Evolutionary conservation across 73 alveolate genomes (phyloP), one percentile per base, ranked within the genome.

Genomic region (Diophrys sp.): DNA sequence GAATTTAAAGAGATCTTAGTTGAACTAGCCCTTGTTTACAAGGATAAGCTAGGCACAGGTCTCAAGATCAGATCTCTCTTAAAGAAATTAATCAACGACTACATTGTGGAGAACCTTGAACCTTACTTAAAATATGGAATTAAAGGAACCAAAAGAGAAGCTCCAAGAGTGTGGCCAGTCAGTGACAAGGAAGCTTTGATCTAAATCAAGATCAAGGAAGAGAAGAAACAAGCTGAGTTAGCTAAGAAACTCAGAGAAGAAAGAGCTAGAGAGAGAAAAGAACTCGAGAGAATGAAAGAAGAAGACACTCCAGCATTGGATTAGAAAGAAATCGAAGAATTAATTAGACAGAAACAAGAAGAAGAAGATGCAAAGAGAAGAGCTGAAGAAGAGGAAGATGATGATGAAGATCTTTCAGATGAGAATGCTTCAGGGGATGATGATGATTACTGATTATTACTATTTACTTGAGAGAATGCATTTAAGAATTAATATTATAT

Each of bases 151-250:
- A 78, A 75, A 23, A 44, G 62, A 44, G 62, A 44, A 44, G 74
- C 75, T n/a, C 75, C 76, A 8, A 74, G 87, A 31, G 83, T 44
- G 2, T 87, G 94, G 94, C 94, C 94, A n/a, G 89, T 78, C 34
- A 69, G 71, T 54, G 31, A 87, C 55, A 87, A 87, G 71, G 94
- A 87, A 54, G 28, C 68, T 77, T 80, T 73, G 27, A 87, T 87
- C 66, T 68, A 66, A 68, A 80, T 80, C 67, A 74, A 78, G 70
- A 66, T 29, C 32, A 88, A 74, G 79, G 84, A 80, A 26, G 85
- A 80, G 77, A 74, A 75, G 28, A 28, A 77, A 69, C 73, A 70
- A 70, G 74, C 27, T 23, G 81, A 56, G 29, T 33, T 66, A 67
- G 78, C 14, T 44, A 77, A 31, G 44, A 29, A 77, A 31, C 33